These are phyloP conservation scores for Alloascoidea hylecoeti DNA, from an alignment of 805 yeast genomes.

Conservation along the genomic window DNA sequence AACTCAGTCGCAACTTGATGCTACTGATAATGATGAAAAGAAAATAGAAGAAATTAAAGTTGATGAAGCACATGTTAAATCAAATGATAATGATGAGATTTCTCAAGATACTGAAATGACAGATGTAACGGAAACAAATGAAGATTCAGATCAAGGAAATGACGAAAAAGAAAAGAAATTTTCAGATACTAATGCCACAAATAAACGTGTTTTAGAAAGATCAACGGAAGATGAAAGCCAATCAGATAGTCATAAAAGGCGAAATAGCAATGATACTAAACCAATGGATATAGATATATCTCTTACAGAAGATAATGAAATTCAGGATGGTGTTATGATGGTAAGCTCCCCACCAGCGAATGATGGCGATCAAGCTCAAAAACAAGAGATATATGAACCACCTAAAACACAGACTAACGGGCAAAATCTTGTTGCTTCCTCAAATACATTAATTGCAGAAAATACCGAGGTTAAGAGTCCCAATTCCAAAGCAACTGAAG, in stretches of 20 bases:
- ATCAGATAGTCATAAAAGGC: not conserved
- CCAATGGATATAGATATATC: slow-evolving; percentile 2
- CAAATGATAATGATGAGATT: not conserved
- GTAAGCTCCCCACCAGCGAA: too few species aligned
- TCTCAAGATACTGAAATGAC: not conserved
- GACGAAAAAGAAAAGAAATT: not conserved
- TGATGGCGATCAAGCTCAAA: not conserved
- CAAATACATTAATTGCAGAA: not conserved
- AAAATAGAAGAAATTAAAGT: not conserved
- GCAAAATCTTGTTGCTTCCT: not conserved
- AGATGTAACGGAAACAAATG: too few species aligned
- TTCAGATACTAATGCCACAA: not conserved
- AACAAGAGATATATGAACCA: not conserved
- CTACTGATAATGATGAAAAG: not conserved
- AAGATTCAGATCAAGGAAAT: too few species aligned
- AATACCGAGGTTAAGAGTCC: not conserved
- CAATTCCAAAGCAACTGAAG: not conserved
- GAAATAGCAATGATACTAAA: slow-evolving; percentile 1
- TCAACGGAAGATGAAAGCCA: not conserved
- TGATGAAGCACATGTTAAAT: not conserved
- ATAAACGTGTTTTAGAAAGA: too few species aligned
- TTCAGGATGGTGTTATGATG: too few species aligned
- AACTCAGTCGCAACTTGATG: not conserved
- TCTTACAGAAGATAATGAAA: not conserved
- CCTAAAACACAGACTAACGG: not conserved